Evolutionary conservation across 495 filamentous ascomycete genomes (phyloP).

Genomic region (Parmelia sp.): DNA sequence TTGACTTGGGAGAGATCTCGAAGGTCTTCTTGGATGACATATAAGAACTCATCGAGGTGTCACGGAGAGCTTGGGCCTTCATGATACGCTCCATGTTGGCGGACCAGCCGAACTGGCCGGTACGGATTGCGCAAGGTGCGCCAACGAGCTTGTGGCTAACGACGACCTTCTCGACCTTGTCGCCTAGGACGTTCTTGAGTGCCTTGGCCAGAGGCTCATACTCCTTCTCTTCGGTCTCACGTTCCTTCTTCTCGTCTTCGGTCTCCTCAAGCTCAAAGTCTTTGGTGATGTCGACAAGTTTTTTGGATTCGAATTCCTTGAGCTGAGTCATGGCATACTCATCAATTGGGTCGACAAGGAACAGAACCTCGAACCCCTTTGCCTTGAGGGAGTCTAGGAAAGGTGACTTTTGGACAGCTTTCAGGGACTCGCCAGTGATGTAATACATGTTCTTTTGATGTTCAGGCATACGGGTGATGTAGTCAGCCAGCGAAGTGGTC

Average conservation of each 20-base stretch:
- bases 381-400: conserved; percentile 99
- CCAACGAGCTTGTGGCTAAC: conserved; percentile 96
- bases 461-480: conserved; percentile 97
- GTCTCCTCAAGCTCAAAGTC: conserved; percentile 99
- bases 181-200: conserved; percentile 97
- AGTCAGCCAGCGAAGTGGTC: conserved; percentile 87
- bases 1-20: conserved; percentile 96
- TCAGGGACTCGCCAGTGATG: conserved; percentile 99
- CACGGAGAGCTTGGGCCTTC: conserved; percentile 99
- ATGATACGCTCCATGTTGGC: conserved; percentile 99
- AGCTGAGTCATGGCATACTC: conserved; percentile 99
- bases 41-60: conserved; percentile 99
- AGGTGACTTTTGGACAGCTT: conserved; percentile 94
- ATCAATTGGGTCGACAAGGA: conserved; percentile 98
- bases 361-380: conserved; percentile 99
- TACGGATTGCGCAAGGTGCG: conserved; percentile 96
- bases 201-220: conserved; percentile 88
- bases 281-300: conserved; percentile 99
- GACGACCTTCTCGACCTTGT: conserved; percentile 99
- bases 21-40: conserved; percentile 99
- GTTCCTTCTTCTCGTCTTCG: conserved; percentile 96
- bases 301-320: conserved; percentile 99
- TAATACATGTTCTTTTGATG: conserved; percentile 99
- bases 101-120: conserved; percentile 99
- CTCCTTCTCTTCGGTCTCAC: conserved; percentile 97